Evolutionary conservation across 2,329 filamentous ascomycete species (phyloP).

Genomic region (Penicillium thymicola): DNA sequence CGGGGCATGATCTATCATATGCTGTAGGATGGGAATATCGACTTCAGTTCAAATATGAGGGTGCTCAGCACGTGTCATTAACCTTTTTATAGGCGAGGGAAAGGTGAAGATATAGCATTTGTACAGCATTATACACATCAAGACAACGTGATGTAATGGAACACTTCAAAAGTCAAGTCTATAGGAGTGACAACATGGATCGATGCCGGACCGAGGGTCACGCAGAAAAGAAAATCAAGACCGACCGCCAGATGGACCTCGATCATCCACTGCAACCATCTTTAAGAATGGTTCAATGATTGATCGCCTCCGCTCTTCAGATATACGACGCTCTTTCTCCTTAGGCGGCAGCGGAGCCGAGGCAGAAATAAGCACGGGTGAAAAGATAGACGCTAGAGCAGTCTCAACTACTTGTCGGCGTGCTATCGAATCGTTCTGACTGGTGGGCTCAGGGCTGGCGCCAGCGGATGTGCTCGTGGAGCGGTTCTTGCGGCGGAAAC

Average conservation of each 20-base stretch:
- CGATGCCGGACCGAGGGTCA: background rate
- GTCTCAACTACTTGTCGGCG: slow-evolving; percentile 59
- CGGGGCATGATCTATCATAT: background rate
- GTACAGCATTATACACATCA: slow-evolving; percentile 2
- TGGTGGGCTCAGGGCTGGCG: background rate
- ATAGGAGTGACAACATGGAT: background rate
- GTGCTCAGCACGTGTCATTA: background rate
- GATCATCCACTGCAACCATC: slow-evolving; percentile 34
- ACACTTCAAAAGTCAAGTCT: background rate
- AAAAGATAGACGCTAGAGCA: slow-evolving; percentile 64
- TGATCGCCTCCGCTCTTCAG: slow-evolving; percentile 62
- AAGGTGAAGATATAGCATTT: background rate
- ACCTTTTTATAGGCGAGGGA: background rate
- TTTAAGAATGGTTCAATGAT: slow-evolving; percentile 69
- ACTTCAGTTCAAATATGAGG: background rate
- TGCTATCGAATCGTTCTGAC: slow-evolving; percentile 45
- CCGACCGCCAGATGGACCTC: slow-evolving; percentile 33
- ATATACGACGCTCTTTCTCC: slow-evolving; percentile 58
- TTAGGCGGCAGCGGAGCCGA: slow-evolving; percentile 37
- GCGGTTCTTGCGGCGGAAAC: slow-evolving; percentile 29
- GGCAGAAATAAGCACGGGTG: slow-evolving; percentile 59
- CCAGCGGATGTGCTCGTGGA: slow-evolving; percentile 28
- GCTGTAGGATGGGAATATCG: background rate
- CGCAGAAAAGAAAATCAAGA: background rate
- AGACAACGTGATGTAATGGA: background rate